Evolutionary conservation across 345 rosid species (phyloP), one percentile per base, ranked within the genome.

Genomic region (Hibiscus mutabilis): DNA sequence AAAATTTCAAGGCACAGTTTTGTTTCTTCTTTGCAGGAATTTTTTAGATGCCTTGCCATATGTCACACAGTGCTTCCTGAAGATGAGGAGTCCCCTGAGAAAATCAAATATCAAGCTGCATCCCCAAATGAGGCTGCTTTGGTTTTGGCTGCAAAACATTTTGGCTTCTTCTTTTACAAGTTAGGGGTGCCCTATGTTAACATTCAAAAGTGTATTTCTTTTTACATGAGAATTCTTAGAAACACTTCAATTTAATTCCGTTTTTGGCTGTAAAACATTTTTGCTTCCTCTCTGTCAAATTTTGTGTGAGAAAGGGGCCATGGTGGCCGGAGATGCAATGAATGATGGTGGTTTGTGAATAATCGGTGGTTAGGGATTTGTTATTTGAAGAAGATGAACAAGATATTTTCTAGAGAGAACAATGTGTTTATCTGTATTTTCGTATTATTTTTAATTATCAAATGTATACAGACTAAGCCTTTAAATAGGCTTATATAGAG

Each of bases 1-100:
- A 18, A 11, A 65, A 57, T 78, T 66, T 21, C 51, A 65, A 21
- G 70, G 14, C 33, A 8, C 27, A 2, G 16, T 49, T 35, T 71
- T 74, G 74, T 74, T 46, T 67, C 61, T n/a, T 53, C 12, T 70
- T 9, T 81, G 80, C 81, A 96, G 99, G 98, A 96, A 84, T 89
- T 96, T 74, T 96, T 96, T 81, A 85, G 99, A 84, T 96, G 99
- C 78, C 98, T 96, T 70, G 99, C 99, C 77, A 88, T 96, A 65
- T 92, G 99, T 79, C 99, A 96, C 78, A 96, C 99, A 49, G 99
- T 96, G 49, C 97, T 92, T 79, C 92, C 99, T 71, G 98, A 92
- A 89, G 99, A 98, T 61, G 99, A 92, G 21, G 99, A 91, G 74
- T 86, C 95, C 75, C 97, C 98, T 52, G 99, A 91, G 68, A 96